Conservation (phyloP, 1,139 yeast species). For the Taiozyma onychis region DNA sequence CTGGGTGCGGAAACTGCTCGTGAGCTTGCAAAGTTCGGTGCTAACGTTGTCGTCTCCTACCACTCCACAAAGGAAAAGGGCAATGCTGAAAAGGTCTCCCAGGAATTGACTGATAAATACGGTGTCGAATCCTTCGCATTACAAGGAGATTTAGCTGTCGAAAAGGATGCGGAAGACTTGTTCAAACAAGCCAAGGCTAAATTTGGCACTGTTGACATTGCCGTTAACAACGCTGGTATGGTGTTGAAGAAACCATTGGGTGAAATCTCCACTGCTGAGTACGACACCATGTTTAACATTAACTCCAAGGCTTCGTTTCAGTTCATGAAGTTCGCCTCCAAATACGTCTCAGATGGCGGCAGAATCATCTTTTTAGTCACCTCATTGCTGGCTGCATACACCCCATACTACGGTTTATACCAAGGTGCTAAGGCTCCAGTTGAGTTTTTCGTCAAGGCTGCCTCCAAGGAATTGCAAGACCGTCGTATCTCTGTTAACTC, state of each 20-base stretch:
- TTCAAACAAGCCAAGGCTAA: constrained; percentile 40
- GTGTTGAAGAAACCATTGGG: constrained; percentile 56
- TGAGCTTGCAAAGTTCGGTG: constrained; percentile 53
- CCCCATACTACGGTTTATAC: constrained; percentile 49
- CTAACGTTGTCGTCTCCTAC: constrained; percentile 50
- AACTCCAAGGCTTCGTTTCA: constrained; percentile 59
- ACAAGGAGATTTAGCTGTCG: constrained; percentile 42
- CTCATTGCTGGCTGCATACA: constrained; percentile 60
- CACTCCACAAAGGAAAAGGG: constrained; percentile 39
- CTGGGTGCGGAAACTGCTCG: constrained; percentile 54
- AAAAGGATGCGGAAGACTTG: constrained; percentile 37
- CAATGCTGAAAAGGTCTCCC: constrained; percentile 36
- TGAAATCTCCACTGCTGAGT: constrained; percentile 47
- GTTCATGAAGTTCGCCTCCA: constrained; percentile 54
- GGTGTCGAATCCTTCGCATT: constrained; percentile 39
- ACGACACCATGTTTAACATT: constrained; percentile 44
- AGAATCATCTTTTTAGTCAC: constrained; percentile 54
- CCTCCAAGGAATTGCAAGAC: constrained; percentile 49
- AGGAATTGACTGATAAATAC: constrained; percentile 30
- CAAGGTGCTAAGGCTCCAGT: constrained; percentile 64
- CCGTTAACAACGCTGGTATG: constrained; percentile 61
- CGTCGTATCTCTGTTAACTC: constrained; percentile 48
- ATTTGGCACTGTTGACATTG: constrained; percentile 51
- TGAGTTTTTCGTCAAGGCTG: constrained; percentile 49
- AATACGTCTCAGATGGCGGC: constrained; percentile 45